Evolutionary conservation across 768 basidiomycete species (phyloP), one percentile per base, ranked within the genome.

Genomic region (Mycena olivaceomarginata): DNA sequence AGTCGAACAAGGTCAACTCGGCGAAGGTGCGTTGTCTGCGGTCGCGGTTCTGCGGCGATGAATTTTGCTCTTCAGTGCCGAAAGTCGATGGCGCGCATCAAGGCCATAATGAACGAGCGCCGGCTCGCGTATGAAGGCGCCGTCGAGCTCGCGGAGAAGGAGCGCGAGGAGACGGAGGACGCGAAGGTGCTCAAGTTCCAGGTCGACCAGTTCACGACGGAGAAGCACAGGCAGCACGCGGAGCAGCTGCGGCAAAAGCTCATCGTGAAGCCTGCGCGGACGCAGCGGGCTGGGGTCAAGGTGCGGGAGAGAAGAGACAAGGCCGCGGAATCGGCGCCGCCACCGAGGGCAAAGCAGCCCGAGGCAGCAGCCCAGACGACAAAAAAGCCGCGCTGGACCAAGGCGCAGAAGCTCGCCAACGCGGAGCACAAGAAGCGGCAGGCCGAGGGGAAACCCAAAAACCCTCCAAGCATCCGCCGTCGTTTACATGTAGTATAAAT

Each of bases 51-150:
- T 62, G 51, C 10, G 46, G 53, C 79, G 40, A 82, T 62, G 75
- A 37, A 68, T 63, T 1, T 25, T 6, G 5, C 69, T 70, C 18
- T 41, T n/a, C 78, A 98, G 97, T 94, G 93, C 85, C 94, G 95
- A 25, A 98, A 97, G 88, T 94, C 96, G 22, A 98, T 98, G 97
- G 97, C 96, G n/a, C 93, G 96, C 22, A 97, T 99, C 85, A 99
- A 99, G 85, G 93, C 91, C 74, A 93, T 99, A 25, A 88, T 99
- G 65, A 97, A 97, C 82, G 98, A 99, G 83, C 94, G 98, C 46
- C 91, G 97, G 60, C 84, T 96, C 31, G 96, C 96, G 11, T 95
- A 97, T 77, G 92, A 95, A 77, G 92, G 94, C 13, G 96, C 96
- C 11, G 68, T 89, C 41, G 82, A 87, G 77, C 84, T 92, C 22